Evolutionary conservation across 495 filamentous ascomycete genomes (phyloP), one percentile per base, ranked within the genome.

Genomic region (Parmelia sp.): DNA sequence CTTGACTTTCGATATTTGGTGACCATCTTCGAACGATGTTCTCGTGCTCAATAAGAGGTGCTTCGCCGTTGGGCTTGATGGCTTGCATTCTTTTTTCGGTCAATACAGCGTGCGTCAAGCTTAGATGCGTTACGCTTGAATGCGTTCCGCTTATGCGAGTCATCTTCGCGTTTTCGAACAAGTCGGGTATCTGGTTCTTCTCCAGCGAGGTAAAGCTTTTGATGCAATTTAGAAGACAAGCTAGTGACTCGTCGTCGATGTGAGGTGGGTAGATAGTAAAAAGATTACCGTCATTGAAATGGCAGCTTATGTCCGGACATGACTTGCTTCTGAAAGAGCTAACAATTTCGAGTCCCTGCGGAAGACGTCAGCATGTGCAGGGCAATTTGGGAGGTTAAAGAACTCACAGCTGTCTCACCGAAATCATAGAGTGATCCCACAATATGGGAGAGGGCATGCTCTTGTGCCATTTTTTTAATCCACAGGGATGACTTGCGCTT

Each of bases 401-500:
- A 14, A 51, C 66, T 63, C 31, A 66, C 63, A 27, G 63, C 66
- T 7, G 29, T 31, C 31, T 56, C 53, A 27, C 63, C 63, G 40
- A 65, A 66, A 1, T 33, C 33, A 37, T 66, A 68, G 19, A 68
- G 40, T 35, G 66, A 65, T n/a, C 58, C 44, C 44, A 68, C 62
- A 17, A 65, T 36, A 45, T 68, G 64, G 31, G 49, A 53, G 27
- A 37, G 51, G 15, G 27, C 55, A 53, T 19, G n/a, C 19, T 63
- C 51, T 61, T 40, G 19, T 45, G 42, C 29, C 58, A 31, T 45
- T 25, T 2, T 27, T 27, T 4, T n/a, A n/a, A n/a, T n/a, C n/a
- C n/a, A n/a, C n/a, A n/a, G n/a, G n/a, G 66, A 68, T 63, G 63
- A 68, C 63, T 66, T 58, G 63, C 59, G 66, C 66, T 62, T 33